phyloP scores from a whole-genome alignment of 2,329 filamentous ascomycete species.

The Pleoardoris graminearum region DNA sequence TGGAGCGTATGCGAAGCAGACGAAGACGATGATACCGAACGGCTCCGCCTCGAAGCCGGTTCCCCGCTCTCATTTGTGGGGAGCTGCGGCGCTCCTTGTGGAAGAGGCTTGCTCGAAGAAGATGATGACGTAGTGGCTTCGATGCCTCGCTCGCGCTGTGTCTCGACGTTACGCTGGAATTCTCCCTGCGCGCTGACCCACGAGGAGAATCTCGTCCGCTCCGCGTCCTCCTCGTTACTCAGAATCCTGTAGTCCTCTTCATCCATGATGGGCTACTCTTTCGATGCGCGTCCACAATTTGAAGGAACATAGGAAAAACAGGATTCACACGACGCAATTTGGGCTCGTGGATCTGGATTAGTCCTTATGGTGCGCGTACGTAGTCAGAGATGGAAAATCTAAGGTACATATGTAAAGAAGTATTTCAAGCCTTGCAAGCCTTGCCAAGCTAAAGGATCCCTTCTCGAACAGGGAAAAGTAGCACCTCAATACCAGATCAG shows the following conservation, averaged over 20 bases:
- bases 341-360: no score
- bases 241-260: constrained; percentile 37
- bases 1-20: constrained; percentile 20
- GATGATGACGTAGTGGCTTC: constrained; percentile 22
- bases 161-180: constrained; percentile 20
- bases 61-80: constrained; percentile 23
- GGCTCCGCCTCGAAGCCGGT: constrained; percentile 28
- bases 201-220: constrained; percentile 27
- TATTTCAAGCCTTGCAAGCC: no score
- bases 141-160: constrained; percentile 29
- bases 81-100: constrained; percentile 8
- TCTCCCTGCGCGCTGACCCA: constrained; percentile 35
- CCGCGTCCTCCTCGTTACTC: constrained; percentile 34
- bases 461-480: no score
- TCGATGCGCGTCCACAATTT: no score
- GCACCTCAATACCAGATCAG: no score
- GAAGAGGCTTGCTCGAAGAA: constrained; percentile 7
- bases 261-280: constrained; percentile 26
- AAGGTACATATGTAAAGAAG: no score
- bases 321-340: no score
- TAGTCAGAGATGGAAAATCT: no score
- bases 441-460: no score
- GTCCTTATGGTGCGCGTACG: no score
- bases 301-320: no score
- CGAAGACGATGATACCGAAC: constrained; percentile 21